Conservation (phyloP, 2,329 filamentous ascomycete genomes). For the Mariannaea sp. region DNA sequence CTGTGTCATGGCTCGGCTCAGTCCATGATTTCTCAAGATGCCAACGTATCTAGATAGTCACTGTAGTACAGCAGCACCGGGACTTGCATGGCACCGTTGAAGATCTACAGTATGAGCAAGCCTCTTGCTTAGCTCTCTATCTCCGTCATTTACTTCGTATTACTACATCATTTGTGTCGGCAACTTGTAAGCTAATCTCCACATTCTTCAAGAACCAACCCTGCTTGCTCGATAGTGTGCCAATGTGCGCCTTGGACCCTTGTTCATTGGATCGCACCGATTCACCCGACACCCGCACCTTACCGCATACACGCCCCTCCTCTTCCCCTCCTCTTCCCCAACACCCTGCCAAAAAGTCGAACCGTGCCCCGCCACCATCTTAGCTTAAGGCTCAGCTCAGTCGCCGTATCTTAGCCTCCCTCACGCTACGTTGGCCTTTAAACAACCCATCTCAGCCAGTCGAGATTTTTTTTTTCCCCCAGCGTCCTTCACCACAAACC, state of each 20-base stretch:
- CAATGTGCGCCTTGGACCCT: slow-evolving; percentile 3
- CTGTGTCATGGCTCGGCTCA: too few relatives aligned
- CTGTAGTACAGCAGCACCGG: too few relatives aligned
- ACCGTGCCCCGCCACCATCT: slow-evolving; percentile 7
- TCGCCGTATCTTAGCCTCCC: not conserved
- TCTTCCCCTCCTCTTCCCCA: not conserved
- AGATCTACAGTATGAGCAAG: too few relatives aligned
- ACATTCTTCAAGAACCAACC: not conserved
- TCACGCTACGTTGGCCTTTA: slow-evolving; percentile 3
- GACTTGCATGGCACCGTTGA: too few relatives aligned
- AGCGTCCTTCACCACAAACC: slow-evolving; percentile 29
- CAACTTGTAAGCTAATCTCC: not conserved
- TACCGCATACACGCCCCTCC: not conserved
- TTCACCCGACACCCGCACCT: not conserved
- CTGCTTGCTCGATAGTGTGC: not conserved
- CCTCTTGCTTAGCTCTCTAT: too few relatives aligned
- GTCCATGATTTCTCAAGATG: too few relatives aligned
- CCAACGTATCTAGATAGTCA: too few relatives aligned
- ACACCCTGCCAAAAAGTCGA: not conserved
- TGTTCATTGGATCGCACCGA: slow-evolving; percentile 8
- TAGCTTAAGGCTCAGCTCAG: not conserved
- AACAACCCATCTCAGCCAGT: slow-evolving; percentile 13
- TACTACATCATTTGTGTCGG: not conserved
- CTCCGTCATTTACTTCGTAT: slow-evolving; percentile 5
- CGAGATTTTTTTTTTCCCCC: too few relatives aligned